phyloP scores from a whole-genome alignment of 75 land plant genomes.

The Picea sitchensis region DNA sequence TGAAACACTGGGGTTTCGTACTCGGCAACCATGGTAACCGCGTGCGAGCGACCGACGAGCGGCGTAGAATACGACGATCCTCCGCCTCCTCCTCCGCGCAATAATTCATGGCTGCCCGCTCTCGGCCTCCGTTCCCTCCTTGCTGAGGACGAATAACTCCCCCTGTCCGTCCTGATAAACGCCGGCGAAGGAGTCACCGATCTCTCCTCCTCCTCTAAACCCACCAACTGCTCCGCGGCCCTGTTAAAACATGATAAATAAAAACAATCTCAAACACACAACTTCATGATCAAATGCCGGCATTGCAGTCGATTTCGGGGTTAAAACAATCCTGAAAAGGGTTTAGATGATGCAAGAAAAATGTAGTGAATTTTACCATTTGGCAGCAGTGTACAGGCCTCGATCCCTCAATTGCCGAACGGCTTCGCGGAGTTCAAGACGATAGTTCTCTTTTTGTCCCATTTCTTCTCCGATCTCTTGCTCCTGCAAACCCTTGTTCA shows the following conservation, averaged over 20 bases:
- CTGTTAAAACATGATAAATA: constrained; percentile 25
- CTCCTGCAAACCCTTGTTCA: no score
- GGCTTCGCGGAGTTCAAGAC: constrained; percentile 79
- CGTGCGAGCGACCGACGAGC: background rate
- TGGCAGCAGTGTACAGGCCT: constrained; percentile 84
- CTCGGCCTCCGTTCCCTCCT: constrained; percentile 18
- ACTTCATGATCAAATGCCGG: background rate
- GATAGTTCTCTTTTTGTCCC: constrained; percentile 34
- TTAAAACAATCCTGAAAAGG: background rate
- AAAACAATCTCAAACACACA: constrained; percentile 2
- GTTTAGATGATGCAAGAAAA: background rate
- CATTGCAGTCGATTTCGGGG: background rate
- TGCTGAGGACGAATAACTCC: constrained; percentile 31
- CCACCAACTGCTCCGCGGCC: constrained; percentile 91
- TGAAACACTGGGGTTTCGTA: background rate
- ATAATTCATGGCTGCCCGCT: constrained; percentile 25
- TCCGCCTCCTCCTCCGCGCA: constrained; percentile 39
- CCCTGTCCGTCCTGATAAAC: constrained; percentile 27
- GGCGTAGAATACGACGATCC: background rate
- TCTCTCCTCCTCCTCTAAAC: constrained; percentile 66
- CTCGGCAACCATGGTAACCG: background rate
- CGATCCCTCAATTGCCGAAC: constrained; percentile 79
- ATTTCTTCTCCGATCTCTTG: no score
- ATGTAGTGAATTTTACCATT: constrained; percentile 47
- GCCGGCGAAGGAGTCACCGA: constrained; percentile 39